Base-by-base conservation (phyloP, 495 filamentous ascomycete genomes). In the Neurospora africana region DNA sequence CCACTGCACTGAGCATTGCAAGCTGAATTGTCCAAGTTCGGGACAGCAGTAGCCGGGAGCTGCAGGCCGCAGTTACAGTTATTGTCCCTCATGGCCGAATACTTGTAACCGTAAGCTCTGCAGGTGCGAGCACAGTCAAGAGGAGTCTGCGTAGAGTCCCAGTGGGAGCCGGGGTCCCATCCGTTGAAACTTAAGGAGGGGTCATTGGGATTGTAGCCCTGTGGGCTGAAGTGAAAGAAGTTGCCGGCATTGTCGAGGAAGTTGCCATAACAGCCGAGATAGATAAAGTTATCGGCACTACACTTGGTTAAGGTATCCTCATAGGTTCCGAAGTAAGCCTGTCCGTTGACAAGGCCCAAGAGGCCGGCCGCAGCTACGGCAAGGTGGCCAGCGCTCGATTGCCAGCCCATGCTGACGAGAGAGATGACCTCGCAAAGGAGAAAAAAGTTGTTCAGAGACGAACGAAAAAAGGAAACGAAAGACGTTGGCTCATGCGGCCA, bases 21-120 rank as follows among this genome's bases (percentile, higher is more conserved):
- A 61, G 53, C 53, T 27, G 13, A 8, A 13, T 2, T 3, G 13
- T 61, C 23, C 2, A 13, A 1, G 53, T 61, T 61, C 53, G 23
- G 23, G 21, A 36, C 36, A 19, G 68, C 53, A 23, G 47, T 11
- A 5, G 19, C 17, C 9, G 76, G 75, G 17, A 77, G 61, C 74
- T 73, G 73, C 8, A 73, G 75, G 19, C 74, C 76, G 71, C 77
- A 80, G 47, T 43, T 58, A 71, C 75, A 78, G 13, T 36, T n/a
- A 61, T 76, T 76, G 53, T 74, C 44, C 17, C 58, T 68, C 37
- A 79, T 30, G 30, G 74, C 69, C 17, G 78, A 17, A 36, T 71
- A 80, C 61, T 77, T 78, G 72, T 72, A 80, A 36, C 79, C 79
- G 35, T 71, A 74, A 7, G 70, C 75, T 41, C 78, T 71, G 72